phyloP scores from a whole-genome alignment of 129 eudicot genomes.

The Saussurea involucrata region DNA sequence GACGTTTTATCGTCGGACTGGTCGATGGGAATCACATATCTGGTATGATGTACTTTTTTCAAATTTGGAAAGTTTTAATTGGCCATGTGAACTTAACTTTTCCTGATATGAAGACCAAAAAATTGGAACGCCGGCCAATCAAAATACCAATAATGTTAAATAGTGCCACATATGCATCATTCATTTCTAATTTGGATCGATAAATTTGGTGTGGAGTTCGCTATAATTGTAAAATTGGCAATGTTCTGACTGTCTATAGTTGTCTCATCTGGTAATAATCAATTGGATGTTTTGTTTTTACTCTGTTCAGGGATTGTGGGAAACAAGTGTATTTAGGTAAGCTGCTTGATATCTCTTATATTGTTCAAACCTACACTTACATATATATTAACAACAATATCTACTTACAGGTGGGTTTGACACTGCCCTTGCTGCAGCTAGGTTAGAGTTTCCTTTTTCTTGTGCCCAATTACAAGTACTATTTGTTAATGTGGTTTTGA shows the following conservation, averaged over 20 bases:
- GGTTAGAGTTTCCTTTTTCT: slow-evolving; percentile 46
- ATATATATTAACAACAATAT: neutral
- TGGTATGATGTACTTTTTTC: slow-evolving; percentile 40
- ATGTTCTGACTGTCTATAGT: neutral
- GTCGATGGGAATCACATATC: slow-evolving; percentile 98
- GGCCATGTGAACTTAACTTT: neutral
- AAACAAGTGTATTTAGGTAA: slow-evolving; percentile 92
- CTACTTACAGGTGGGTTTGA: slow-evolving; percentile 82
- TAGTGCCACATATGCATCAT: neutral
- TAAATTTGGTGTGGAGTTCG: neutral
- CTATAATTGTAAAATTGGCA: neutral
- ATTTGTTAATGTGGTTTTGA: slow-evolving; percentile 15
- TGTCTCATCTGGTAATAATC: slow-evolving; percentile 9
- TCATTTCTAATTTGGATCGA: neutral
- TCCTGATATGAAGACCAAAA: neutral
- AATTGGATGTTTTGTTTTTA: slow-evolving; percentile 17
- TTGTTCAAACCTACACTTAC: neutral
- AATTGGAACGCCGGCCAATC: slow-evolving; percentile 1
- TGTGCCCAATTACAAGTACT: neutral
- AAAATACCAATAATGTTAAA: neutral
- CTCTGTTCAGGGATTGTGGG: slow-evolving; percentile 82
- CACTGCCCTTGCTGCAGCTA: slow-evolving; percentile 97
- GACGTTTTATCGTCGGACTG: slow-evolving; percentile 89
- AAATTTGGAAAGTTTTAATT: neutral
- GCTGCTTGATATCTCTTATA: slow-evolving; percentile 2